phyloP scores from a whole-genome alignment of 768 basidiomycete species.

The Piloderma croceum region DNA sequence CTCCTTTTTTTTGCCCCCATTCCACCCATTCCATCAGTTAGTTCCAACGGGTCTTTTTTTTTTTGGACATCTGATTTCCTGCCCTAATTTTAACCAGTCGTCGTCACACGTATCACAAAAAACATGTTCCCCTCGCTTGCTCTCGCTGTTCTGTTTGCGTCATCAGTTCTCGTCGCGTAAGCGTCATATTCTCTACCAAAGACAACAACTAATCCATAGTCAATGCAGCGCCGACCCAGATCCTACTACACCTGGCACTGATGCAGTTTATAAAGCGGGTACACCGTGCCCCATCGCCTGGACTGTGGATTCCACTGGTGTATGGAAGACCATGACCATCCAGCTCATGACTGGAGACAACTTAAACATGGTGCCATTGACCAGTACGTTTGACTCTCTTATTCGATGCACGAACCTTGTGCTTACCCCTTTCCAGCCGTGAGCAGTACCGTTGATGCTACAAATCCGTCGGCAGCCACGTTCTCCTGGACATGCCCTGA shows the following conservation, averaged over 20 bases:
- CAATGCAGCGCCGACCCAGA: conserved; percentile 53
- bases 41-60: neutral
- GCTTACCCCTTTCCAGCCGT: conserved; percentile 44
- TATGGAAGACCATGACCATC: conserved; percentile 69
- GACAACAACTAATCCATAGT: too few species aligned
- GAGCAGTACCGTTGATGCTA: conserved; percentile 58
- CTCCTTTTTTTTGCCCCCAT: neutral
- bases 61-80: neutral
- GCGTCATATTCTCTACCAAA: too few species aligned
- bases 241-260: conserved; percentile 58
- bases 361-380: conserved; percentile 58
- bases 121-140: too few species aligned
- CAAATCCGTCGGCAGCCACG: conserved; percentile 35
- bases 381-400: conserved; percentile 42
- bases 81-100: neutral
- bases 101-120: neutral
- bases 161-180: neutral
- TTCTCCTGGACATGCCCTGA: conserved; percentile 62
- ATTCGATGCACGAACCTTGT: neutral
- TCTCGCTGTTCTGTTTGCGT: neutral
- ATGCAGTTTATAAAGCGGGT: conserved; percentile 53
- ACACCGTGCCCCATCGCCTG: conserved; percentile 51
- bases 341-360: conserved; percentile 80
- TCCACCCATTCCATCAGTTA: neutral
- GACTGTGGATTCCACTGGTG: conserved; percentile 50